Base-by-base conservation (phyloP, 805 yeast genomes). In the Crinitomyces ghanaensis region DNA sequence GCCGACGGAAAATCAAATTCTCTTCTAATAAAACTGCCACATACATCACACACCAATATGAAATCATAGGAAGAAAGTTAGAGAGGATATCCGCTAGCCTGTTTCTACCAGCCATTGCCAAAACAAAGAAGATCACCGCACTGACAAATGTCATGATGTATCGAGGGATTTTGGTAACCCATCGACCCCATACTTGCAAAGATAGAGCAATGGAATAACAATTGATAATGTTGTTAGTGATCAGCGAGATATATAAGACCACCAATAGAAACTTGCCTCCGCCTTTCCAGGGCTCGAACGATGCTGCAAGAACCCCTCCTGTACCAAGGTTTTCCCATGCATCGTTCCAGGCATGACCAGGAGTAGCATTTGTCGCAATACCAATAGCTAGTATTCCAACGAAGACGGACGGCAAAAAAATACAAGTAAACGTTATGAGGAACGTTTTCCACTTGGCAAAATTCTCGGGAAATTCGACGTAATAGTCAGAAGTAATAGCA, bases 41-140 rank as follows among this genome's bases (percentile, higher is more conserved):
- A 53, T 83, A 84, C 59, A 83, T 80, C 37, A 86, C 72, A 36
- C 81, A 71, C 95, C 95, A 83, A 57, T 83, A 83, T 2, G 93
- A 93, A 38, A 83, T 70, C 94, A 83, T 83, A 6, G 95, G 94
- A 47, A 83, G 60, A 56, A 83, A 83, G 48, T 83, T 83, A 7
- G 83, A 74, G 44, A 83, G 60, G 39, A 84, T 81, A 2, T 72
- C 64, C 36, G 82, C 64, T 51, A 84, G 78, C 45, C 76, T 74
- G 50, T 77, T 60, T 45, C 78, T 66, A 7, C 95, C 95, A 15
- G 70, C 86, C 38, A 82, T 57, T 1, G 93, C 76, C 51, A 83
- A 69, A 3, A 77, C 72, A 40, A 80, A 60, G 47, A 76, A 79
- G 15, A 79, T 58, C 1, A 63, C 68, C 9, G 84, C 77, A 16